phyloP scores from a whole-genome alignment of 2,329 filamentous ascomycete genomes.

The Tolypocladium endophyticum region DNA sequence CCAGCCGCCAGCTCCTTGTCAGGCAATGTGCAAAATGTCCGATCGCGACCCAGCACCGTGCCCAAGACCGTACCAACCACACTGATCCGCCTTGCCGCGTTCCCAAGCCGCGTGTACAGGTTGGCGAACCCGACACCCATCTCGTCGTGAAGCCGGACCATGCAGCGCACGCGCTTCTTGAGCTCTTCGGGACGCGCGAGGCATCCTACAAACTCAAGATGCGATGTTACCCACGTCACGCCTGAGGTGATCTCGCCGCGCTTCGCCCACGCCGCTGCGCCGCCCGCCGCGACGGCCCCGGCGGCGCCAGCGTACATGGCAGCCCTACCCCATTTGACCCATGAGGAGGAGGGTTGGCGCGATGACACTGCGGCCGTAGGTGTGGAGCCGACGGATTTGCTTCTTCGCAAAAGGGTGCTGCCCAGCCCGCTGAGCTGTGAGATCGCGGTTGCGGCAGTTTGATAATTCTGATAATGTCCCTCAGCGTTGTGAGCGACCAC shows the following conservation, averaged over 20 bases:
- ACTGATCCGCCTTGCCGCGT: slow-evolving; percentile 46
- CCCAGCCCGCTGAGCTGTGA: slow-evolving; percentile 49
- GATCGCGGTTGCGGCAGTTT: slow-evolving; percentile 54
- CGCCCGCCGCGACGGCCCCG: slow-evolving; percentile 69
- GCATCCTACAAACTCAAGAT: slow-evolving; percentile 89
- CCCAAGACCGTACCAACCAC: slow-evolving; percentile 52
- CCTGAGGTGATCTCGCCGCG: slow-evolving; percentile 69
- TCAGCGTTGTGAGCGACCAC: slow-evolving; percentile 80
- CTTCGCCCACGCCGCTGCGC: slow-evolving; percentile 77
- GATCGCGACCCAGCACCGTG: slow-evolving; percentile 32
- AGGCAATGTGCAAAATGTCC: slow-evolving; percentile 89
- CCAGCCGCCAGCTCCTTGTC: slow-evolving; percentile 38
- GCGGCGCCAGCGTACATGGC: slow-evolving; percentile 81
- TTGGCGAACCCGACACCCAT: slow-evolving; percentile 71
- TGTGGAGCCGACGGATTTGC: slow-evolving; percentile 8
- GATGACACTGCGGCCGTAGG: slow-evolving; percentile 5
- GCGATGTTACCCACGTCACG: slow-evolving; percentile 73
- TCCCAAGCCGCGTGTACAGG: slow-evolving; percentile 75
- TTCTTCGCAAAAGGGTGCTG: slow-evolving; percentile 53
- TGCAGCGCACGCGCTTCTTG: slow-evolving; percentile 56
- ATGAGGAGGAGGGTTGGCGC: slow-evolving; percentile 23
- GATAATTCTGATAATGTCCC: slow-evolving; percentile 57
- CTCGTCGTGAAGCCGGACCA: slow-evolving; percentile 54
- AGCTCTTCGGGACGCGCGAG: slow-evolving; percentile 77
- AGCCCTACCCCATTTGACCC: slow-evolving; percentile 75